A percentile compares a stretch with the other conserved stretches of the same genome.
phyloP scores from a whole-genome alignment of 75 land plant genomes.

The Chamaecyparis obtusa region DNA sequence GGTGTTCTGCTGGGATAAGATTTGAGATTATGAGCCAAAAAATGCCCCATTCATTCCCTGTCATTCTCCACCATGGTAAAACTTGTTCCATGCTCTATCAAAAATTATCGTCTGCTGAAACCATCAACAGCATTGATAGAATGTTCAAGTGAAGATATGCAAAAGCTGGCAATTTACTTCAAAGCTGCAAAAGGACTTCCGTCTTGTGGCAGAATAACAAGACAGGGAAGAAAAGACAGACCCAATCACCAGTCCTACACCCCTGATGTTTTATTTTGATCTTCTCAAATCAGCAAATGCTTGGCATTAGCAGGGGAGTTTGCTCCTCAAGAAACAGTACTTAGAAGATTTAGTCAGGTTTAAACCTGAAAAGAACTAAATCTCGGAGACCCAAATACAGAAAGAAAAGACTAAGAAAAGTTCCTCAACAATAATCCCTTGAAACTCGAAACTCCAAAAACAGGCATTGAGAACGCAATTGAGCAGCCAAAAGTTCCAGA shows the following conservation, averaged over 20 bases:
- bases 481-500: background rate
- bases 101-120: background rate
- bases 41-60: background rate
- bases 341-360: background rate
- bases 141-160: background rate
- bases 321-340: background rate
- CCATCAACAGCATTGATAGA: background rate
- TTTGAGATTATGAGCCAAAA: background rate
- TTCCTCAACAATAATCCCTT: background rate
- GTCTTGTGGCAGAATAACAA: background rate
- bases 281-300: background rate
- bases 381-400: background rate
- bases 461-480: background rate
- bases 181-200: background rate
- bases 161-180: background rate
- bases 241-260: background rate
- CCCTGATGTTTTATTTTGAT: background rate
- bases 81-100: background rate
- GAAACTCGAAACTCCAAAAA: background rate
- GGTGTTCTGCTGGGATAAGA: background rate
- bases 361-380: background rate
- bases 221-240: background rate
- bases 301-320: background rate
- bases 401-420: background rate
- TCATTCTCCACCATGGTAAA: background rate